Evolutionary conservation across 78 protist species (phyloP), one percentile per base, ranked within the genome.

Genomic region (Ministeria vibrans): DNA sequence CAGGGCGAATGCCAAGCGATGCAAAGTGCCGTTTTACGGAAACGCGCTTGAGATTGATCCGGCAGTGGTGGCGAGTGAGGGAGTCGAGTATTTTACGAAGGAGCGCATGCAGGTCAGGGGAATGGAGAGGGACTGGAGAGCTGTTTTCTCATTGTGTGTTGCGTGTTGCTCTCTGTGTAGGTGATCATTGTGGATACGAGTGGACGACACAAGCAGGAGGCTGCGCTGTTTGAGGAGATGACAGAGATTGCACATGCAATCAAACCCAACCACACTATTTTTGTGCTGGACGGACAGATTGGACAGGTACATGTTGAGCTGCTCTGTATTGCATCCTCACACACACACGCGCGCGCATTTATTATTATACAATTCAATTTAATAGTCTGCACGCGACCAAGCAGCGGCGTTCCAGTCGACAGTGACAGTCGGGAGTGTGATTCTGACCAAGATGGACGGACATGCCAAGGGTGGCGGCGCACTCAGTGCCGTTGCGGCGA

Each of bases 381-480:
- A 59, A n/a, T n/a, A n/a, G n/a, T n/a, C n/a, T n/a, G n/a, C 55
- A 20, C 15, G 55, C 55, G 55, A 49, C 55, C 97, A 94, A 83
- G 97, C 97, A 20, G 41, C 71, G 22, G 96, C 95, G 27, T 94
- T 94, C 76, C 80, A 89, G 49, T 59, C 27, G 13, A 5, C n/a
- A 9, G 97, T 96, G 39, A 51, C 46, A 30, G 94, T 96, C 55
- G 99, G 99, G 43, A 83, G 96, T 0, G 94, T 93, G 71, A 93
- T 98, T 87, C 87, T 98, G 55, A 98, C 99, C 20, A 98, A 98
- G 87, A 74, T 98, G 73, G 99, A 98, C 70, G 99, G 99, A 62
- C 94, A 96, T 81, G 96, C 99, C 45, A 95, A 95, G 86, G 99
- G 99, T 30, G 99, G 99, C 38, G 97, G 99, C 45, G 97, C 97